Base-by-base conservation (phyloP, 176 grass and related monocot genomes). In the Thinopyrum elongatum region DNA sequence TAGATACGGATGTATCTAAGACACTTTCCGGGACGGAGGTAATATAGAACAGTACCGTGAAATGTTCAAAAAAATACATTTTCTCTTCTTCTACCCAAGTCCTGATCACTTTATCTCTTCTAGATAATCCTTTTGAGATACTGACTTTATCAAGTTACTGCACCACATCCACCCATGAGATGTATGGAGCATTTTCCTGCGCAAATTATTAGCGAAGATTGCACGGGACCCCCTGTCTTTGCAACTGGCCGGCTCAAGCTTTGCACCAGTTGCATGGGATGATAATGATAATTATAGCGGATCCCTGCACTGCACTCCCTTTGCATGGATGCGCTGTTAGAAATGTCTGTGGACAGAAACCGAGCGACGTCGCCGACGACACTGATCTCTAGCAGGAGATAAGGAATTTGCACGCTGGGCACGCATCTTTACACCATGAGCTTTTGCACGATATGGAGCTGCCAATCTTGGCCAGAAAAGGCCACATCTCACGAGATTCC, bases 401-500 rank as follows among this genome's bases (percentile, higher is more conserved):
- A 91, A 91, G 85, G 76, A 87, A 84, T 84, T 87, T 75, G 34
- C 46, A 84, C 6, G 49, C 16, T 53, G 6, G 16, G 49, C 49
- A 53, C 49, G 16, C 49, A 53, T 25, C 41, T 76, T 80, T 47
- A 70, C 68, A 49, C 65, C 64, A 59, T 33, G 61, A n/a, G 64
- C 83, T 88, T 83, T 92, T 86, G 27, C 49, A 59, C 13, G 81
- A 85, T 77, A 76, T 76, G 33, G 35, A 79, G 59, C 57, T 23
- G 6, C 71, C 60, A 26, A 86, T 70, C 69, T 38, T n/a, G 26
- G 34, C 51, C 44, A 71, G 26, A 66, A 66, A 79, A 73, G 65
- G 46, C 11, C 89, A 80, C 74, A 65, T 19, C 89, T 79, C 58
- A 42, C 3, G 34, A 42, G 89, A 90, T 87, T 87, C 84, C 53